Base-by-base conservation (phyloP, 83 land plant genomes). In the Diphasiastrum complanatum region DNA sequence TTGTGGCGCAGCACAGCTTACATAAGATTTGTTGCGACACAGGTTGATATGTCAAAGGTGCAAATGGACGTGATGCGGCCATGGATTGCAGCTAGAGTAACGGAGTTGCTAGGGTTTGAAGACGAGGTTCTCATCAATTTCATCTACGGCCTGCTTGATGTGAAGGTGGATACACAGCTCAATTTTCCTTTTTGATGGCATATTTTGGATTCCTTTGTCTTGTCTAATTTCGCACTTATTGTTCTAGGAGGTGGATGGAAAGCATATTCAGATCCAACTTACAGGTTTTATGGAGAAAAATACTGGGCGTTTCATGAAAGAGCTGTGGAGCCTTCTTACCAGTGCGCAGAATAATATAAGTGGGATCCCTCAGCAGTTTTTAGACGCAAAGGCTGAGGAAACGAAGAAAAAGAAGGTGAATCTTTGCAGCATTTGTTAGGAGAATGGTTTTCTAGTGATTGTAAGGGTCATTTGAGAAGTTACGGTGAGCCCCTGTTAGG, bases 241-340 rank as follows among this genome's bases (percentile, higher is more conserved):
- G 6, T 30, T 62, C 50, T 67, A 93, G 93, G 75, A 62, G 25
- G 93, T 84, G 22, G 96, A 95, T 82, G 99, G 99, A 4, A 95
- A 95, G 74, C 81, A 95, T 51, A 72, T 95, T 25, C 99, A 95
- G 63, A 95, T 95, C 22, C 85, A 83, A 46, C 73, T 95, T 0
- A 95, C 97, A 45, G 99, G 99, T n/a, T 95, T 95, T 59, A 86
- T 95, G 97, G 99, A 95, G 75, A 95, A 91, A 70, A 84, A 95
- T 68, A 95, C 97, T 11, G 87, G 81, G 12, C 85, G 83, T 55
- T 95, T 95, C 56, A 95, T 95, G 99, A 95, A 83, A 66, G 99
- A 95, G 63, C 81, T 89, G 18, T 95, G 99, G 99, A 38, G 75
- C 18, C 86, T 90, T 32, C 77, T 95, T 35, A 79, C 80, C 23